phyloP scores from a whole-genome alignment of 805 yeast species.

The Clavispora vitiphila region DNA sequence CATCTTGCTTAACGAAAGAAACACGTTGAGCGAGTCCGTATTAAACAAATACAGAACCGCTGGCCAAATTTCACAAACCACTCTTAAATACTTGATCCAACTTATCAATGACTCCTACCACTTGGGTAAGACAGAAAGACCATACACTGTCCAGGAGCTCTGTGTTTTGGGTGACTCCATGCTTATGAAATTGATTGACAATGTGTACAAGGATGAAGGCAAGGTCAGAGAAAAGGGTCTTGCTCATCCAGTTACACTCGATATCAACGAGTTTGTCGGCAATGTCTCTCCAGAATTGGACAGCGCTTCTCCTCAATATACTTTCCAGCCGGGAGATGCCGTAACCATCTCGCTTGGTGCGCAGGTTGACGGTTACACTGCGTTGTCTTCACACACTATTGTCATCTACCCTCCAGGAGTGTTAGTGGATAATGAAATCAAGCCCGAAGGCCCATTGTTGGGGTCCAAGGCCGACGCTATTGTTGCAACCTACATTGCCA shows the following conservation, averaged over 20 bases:
- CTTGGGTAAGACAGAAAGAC: constrained; percentile 39
- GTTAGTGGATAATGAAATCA: constrained; percentile 25
- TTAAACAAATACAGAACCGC: constrained; percentile 83
- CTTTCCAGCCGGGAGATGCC: constrained; percentile 71
- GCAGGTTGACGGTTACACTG: constrained; percentile 93
- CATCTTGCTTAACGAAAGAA: constrained; percentile 65
- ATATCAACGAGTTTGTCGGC: constrained; percentile 68
- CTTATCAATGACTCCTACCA: constrained; percentile 76
- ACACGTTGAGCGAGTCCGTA: constrained; percentile 55
- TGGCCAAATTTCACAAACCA: constrained; percentile 84
- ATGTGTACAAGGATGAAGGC: constrained; percentile 52
- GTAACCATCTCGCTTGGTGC: constrained; percentile 83
- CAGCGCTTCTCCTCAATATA: constrained; percentile 39
- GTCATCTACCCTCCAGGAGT: constrained; percentile 71
- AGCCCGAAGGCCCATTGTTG: constrained; percentile 72
- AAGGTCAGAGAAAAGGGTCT: constrained; percentile 81
- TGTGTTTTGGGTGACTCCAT: constrained; percentile 81
- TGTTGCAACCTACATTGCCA: constrained; percentile 84
- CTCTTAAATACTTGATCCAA: constrained; percentile 58
- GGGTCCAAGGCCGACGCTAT: constrained; percentile 87
- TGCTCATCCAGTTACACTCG: constrained; percentile 86
- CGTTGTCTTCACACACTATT: constrained; percentile 79
- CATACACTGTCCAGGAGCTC: constrained; percentile 59
- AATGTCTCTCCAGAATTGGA: constrained; percentile 88
- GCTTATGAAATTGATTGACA: constrained; percentile 53